Percentiles rank a stretch among this genome's conserved stretches.
Conservation (phyloP, 495 filamentous ascomycete species). For the Recurvomyces mirabilis region DNA sequence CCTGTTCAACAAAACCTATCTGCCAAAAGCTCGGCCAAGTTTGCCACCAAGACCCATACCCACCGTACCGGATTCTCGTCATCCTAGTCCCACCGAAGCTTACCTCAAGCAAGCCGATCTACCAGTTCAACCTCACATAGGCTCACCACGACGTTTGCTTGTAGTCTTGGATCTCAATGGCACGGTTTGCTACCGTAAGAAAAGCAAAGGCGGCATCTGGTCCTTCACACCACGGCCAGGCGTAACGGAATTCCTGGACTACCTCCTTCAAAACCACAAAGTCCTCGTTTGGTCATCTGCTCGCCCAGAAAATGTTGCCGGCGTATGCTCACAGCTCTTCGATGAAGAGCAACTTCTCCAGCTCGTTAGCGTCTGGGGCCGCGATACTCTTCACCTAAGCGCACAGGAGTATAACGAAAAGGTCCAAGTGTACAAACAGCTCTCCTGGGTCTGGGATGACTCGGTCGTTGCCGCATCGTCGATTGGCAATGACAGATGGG, state of each 20-base stretch:
- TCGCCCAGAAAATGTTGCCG: slow-evolving; percentile 51
- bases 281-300: slow-evolving; percentile 93
- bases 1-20: no score
- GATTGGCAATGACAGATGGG: slow-evolving; percentile 44
- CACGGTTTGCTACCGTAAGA: slow-evolving; percentile 64
- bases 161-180: slow-evolving; percentile 90
- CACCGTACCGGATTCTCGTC: no score
- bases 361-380: slow-evolving; percentile 65
- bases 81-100: no score
- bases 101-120: no score
- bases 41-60: no score
- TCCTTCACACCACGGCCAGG: slow-evolving; percentile 52
- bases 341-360: slow-evolving; percentile 30
- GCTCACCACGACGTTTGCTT: slow-evolving; percentile 44
- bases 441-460: slow-evolving; percentile 59
- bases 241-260: slow-evolving; percentile 53
- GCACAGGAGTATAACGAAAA: slow-evolving; percentile 51
- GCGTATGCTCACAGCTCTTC: slow-evolving; percentile 49
- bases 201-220: slow-evolving; percentile 30
- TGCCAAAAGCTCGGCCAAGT: no score
- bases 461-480: slow-evolving; percentile 40
- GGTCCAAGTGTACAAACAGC: slow-evolving; percentile 77
- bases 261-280: slow-evolving; percentile 53
- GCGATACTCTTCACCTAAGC: slow-evolving; percentile 63
- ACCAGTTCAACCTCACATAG: neutral